phyloP scores from a whole-genome alignment of 75 land plant genomes.

The Sequoia sempervirens region DNA sequence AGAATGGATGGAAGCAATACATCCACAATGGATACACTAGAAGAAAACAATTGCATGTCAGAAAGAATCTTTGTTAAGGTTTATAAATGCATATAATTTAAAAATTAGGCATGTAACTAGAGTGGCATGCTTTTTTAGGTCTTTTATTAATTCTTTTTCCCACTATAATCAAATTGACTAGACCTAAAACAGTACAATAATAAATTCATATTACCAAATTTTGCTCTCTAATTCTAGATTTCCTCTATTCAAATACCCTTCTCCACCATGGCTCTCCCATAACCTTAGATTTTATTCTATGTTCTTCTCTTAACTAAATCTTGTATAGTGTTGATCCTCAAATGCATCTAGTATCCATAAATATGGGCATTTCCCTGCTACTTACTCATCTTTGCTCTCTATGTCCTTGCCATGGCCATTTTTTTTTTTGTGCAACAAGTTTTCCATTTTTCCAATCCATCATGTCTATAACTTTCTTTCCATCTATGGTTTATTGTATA shows the following conservation, averaged over 20 bases:
- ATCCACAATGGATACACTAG: constrained; percentile 69
- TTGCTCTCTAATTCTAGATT: background rate
- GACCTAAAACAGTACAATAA: background rate
- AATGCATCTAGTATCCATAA: too few species aligned
- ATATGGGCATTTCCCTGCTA: too few species aligned
- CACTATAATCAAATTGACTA: background rate
- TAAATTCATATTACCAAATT: background rate
- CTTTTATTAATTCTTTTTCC: background rate
- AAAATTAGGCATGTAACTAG: background rate
- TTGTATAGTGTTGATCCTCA: background rate
- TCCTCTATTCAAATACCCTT: background rate
- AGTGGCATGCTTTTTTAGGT: background rate
- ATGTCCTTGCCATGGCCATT: too few species aligned
- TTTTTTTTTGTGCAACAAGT: background rate
- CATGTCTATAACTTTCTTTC: background rate
- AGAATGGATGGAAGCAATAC: constrained; percentile 51
- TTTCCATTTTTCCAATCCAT: background rate
- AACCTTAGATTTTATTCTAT: background rate
- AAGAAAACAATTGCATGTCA: background rate
- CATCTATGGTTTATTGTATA: background rate
- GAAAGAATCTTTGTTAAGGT: background rate
- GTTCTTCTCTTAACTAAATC: background rate
- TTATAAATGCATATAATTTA: background rate
- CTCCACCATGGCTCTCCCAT: background rate
- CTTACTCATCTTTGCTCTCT: too few species aligned